A percentile compares a stretch with the other conserved stretches of the same genome.
These are phyloP conservation scores for Camellia oleifera DNA, from an alignment of 179 eudicot genomes.

Conservation along the genomic window DNA sequence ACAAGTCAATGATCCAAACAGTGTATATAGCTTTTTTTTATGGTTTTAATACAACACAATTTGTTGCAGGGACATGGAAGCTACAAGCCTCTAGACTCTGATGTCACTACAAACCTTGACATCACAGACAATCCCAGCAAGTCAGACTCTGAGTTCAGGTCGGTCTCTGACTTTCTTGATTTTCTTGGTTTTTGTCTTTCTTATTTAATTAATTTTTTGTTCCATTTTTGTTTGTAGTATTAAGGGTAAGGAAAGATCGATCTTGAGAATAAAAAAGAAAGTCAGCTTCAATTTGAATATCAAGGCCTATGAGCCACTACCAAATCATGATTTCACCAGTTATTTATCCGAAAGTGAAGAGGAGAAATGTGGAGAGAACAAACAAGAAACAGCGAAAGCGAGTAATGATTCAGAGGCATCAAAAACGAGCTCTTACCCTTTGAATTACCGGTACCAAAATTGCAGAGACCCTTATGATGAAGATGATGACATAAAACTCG, in stretches of 20 bases:
- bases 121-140: not conserved
- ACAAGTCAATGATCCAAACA: no score
- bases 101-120: not conserved
- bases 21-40: not conserved
- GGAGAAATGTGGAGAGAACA: slow-evolving; percentile 21
- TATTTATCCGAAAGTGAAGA: slow-evolving; percentile 32
- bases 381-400: slow-evolving; percentile 14
- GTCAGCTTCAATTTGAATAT: slow-evolving; percentile 69
- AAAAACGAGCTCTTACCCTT: slow-evolving; percentile 22
- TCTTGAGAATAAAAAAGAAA: slow-evolving; percentile 44
- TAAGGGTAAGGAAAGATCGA: slow-evolving; percentile 35
- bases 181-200: not conserved
- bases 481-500: slow-evolving; percentile 43
- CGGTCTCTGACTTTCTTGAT: not conserved
- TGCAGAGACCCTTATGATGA: slow-evolving; percentile 41
- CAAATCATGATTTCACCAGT: slow-evolving; percentile 19
- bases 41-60: not conserved
- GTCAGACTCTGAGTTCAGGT: no score
- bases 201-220: not conserved
- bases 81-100: slow-evolving; percentile 16
- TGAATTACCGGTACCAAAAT: slow-evolving; percentile 53
- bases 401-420: slow-evolving; percentile 7
- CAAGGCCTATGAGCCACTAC: slow-evolving; percentile 42
- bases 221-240: slow-evolving; percentile 19
- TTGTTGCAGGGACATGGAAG: slow-evolving; percentile 28